Conservation (phyloP, 768 basidiomycete genomes). For the Tremella fuciformis region DNA sequence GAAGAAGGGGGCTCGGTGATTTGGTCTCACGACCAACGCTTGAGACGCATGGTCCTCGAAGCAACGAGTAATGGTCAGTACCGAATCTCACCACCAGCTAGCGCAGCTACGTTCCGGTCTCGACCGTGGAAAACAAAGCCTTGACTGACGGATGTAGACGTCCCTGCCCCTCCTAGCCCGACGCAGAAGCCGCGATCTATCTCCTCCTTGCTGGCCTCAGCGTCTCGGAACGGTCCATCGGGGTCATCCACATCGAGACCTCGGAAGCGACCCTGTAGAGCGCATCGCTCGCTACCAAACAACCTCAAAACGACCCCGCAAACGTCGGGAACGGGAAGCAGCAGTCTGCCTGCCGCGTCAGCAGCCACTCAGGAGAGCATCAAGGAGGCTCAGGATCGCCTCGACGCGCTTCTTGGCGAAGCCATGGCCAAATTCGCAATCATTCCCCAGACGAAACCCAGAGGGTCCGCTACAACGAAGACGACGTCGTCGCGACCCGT, state of each 20-base stretch:
- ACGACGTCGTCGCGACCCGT: neutral
- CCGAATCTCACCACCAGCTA: neutral
- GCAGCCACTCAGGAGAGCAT: neutral
- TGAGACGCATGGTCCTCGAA: constrained; percentile 21
- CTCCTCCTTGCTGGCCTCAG: constrained; percentile 14
- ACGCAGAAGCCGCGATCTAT: constrained; percentile 29
- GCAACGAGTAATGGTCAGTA: constrained; percentile 33
- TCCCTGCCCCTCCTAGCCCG: constrained; percentile 20
- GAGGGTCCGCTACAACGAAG: neutral
- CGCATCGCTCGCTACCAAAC: constrained; percentile 28
- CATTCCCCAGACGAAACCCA: neutral
- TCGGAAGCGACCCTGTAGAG: constrained; percentile 31
- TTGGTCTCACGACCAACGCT: constrained; percentile 30
- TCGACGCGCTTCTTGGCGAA: constrained; percentile 6
- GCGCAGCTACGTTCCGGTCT: neutral
- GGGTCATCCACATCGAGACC: constrained; percentile 10
- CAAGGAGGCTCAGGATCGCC: constrained; percentile 5
- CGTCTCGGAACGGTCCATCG: constrained; percentile 6
- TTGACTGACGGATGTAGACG: constrained; percentile 13
- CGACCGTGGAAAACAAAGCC: neutral
- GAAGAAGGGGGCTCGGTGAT: constrained; percentile 24
- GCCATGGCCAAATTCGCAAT: constrained; percentile 9
- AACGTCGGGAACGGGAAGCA: constrained; percentile 1
- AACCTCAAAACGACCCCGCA: constrained; percentile 7
- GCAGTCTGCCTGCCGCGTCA: neutral